Evolutionary conservation across 176 grass and related monocot genomes (phyloP), one percentile per base, ranked within the genome.

Genomic region (Miscanthus lutarioriparius): DNA sequence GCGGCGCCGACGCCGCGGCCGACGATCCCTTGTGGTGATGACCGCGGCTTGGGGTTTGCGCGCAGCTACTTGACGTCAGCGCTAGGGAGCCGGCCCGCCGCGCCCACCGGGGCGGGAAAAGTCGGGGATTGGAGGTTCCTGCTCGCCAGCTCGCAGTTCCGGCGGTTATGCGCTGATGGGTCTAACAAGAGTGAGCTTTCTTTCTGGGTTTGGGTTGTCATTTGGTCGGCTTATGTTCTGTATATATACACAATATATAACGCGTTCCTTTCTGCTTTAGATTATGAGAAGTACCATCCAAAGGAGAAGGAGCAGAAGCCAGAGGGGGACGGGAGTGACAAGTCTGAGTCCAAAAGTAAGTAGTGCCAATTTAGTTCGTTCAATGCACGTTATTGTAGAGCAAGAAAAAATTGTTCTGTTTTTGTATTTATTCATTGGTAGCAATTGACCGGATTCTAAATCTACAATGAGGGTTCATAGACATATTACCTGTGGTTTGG

Each of bases 261-360:
- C 39, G 16, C 43, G 22, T 4, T 59, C 49, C 66, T 54, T 78
- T 16, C 54, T 63, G 73, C 37, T 77, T 72, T 74, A 98, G 92
- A 98, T 91, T 87, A 90, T 53, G 85, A 93, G 56, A 93, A 97
- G n/a, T 84, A 91, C 77, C 87, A 63, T 22, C 94, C 89, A 39
- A 97, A 94, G 85, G 88, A 87, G 85, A 82, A 95, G 87, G 72
- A 92, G 84, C 83, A 93, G 35, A 85, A 86, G 75, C 86, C 88
- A 2, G 84, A 92, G 79, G 91, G 83, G 67, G 78, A 91, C 58
- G 95, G 62, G 68, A 93, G 87, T 44, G 82, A 92, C 85, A 87
- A 91, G 74, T 91, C 90, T 14, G 85, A 97, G 43, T 70, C 91
- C 8, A 95, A 98, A 54, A 39, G 92, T 98, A 87, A 53, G 71